Evolutionary conservation across 2,329 filamentous ascomycete species (phyloP), one percentile per base, ranked within the genome.

Genomic region (Colletotrichum tamarilloi): DNA sequence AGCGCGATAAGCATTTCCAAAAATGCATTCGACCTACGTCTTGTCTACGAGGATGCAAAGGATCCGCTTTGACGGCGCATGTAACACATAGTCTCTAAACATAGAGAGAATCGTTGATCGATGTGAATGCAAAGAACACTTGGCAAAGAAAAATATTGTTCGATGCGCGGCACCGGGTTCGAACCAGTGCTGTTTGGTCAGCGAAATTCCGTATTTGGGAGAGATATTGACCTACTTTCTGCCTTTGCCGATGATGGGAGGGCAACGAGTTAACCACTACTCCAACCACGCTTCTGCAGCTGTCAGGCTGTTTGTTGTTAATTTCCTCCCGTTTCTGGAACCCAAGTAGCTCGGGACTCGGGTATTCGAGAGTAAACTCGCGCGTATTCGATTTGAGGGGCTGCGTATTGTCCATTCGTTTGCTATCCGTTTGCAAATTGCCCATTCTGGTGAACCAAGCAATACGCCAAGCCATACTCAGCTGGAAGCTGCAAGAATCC

Each of bases 221-320:
- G 42, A 22, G 42, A 67, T 55, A 71, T 62, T 53, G 30, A 57
- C 72, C 28, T 68, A 70, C 58, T 75, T 60, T 64, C 63, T 66
- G 68, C 59, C 58, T 73, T 70, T 49, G 26, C 32, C 52, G 35
- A 19, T 49, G 24, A 26, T 68, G 69, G 73, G 66, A 75, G 58
- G 68, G 73, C 73, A 75, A 67, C 35, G 66, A 75, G 66, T 70
- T 75, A 56, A 73, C 64, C 67, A 72, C 73, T 71, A 66, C 68
- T 73, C 67, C 66, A 68, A 73, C 62, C 68, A 62, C 62, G 58
- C 73, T n/a, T 32, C 24, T 49, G 6, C 46, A 26, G 22, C 22
- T 60, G n/a, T 11, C 42, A 11, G 8, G 42, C 42, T 64, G 7
- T 42, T 59, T 46, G 49, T 49, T 35, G 2, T n/a, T 62, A 5